Evolutionary conservation across 768 basidiomycete species (phyloP), one percentile per base, ranked within the genome.

Genomic region (Dendrothele bispora): DNA sequence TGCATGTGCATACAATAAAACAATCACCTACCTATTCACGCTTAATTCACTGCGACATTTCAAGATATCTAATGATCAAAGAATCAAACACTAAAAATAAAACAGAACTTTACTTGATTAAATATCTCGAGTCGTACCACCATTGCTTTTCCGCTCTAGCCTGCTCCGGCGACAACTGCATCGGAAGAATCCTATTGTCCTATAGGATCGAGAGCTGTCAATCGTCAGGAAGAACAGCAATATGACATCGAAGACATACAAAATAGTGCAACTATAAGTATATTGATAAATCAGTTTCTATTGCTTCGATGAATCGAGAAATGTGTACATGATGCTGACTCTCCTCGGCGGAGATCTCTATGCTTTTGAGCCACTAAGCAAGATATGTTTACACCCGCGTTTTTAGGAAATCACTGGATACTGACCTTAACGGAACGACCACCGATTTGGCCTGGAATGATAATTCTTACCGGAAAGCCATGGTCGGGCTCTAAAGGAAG

Each of bases 131-230:
- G 50, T 78, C 78, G 51, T 78, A 69, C 76, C 80, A 84, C 80
- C 79, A 82, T 3, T 73, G 56, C 14, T 68, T 68, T 56, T 80
- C 73, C 0, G 67, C 66, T 20, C 77, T 66, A 14, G 79, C 79
- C 54, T 75, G 72, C 43, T 81, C 80, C 0, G 81, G 73, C 30
- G 65, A 66, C 0, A 83, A 53, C 18, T 73, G 65, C 22, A 66
- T 77, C 6, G 83, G 83, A n/a, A 84, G 63, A 4, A 84, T 69
- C 50, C 81, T 82, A 66, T 84, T 84, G 58, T 85, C 82, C 57
- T 71, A 62, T 42, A 30, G 32, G 20, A 52, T n/a, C 48, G 51
- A 54, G 47, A 10, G 30, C n/a, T 32, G 30, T 10, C n/a, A 10
- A 32, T 32, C 10, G 10, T 10, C 30, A n/a, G 10, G 30, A 10